Evolutionary conservation across 2,329 filamentous ascomycete species (phyloP).

Genomic region (Colletotrichum sp.): DNA sequence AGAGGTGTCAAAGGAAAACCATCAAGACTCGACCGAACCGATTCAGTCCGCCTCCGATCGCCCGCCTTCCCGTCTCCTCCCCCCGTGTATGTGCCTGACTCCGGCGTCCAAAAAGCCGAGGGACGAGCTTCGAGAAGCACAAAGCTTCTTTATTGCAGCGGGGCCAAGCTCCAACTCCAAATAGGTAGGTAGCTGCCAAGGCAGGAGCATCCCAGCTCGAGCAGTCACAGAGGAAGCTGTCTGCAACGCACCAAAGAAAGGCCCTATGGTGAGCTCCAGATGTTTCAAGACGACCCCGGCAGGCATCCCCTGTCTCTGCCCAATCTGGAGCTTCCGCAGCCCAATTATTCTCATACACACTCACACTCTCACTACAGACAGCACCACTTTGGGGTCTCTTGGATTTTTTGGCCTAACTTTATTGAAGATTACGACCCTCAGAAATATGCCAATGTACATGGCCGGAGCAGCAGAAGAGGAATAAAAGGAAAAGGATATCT

Average conservation of each 20-base stretch:
- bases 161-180: constrained; percentile 1
- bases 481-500: constrained; percentile 23
- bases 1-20: background rate
- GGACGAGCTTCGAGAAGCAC: constrained; percentile 9
- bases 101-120: background rate
- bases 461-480: constrained; percentile 19
- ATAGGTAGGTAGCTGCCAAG: background rate
- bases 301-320: constrained; percentile 5
- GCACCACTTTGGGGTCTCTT: background rate
- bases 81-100: background rate
- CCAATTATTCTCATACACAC: background rate
- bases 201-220: constrained; percentile 9
- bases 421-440: constrained; percentile 14
- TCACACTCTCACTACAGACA: background rate
- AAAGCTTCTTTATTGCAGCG: background rate
- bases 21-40: background rate
- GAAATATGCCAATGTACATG: constrained; percentile 12
- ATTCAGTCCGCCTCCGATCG: background rate
- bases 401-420: background rate
- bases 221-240: background rate
- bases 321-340: background rate
- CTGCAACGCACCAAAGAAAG: background rate
- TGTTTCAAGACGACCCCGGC: background rate
- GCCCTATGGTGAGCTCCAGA: background rate
- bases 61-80: background rate